These are phyloP conservation scores for Cyberlindnera amylophila DNA, from an alignment of 805 yeast genomes.

Conservation along the genomic window DNA sequence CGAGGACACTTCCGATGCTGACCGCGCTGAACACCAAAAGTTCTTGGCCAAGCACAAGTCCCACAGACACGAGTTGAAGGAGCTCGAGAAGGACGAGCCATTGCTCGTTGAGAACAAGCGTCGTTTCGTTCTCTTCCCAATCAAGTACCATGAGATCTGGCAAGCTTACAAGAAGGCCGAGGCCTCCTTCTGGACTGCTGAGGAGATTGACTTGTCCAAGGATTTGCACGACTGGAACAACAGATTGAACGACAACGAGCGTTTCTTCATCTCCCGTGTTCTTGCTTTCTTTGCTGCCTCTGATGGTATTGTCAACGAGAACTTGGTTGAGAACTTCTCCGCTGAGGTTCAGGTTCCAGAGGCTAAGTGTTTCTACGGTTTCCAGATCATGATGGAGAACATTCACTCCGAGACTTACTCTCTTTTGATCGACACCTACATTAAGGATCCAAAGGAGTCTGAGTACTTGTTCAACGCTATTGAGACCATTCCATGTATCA, in stretches of 20 bases:
- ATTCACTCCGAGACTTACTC: constrained; percentile 98
- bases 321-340: constrained; percentile 93
- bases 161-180: constrained; percentile 98
- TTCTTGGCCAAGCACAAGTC: constrained; percentile 60
- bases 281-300: constrained; percentile 98
- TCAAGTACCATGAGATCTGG: constrained; percentile 97
- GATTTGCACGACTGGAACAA: constrained; percentile 92
- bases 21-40: constrained; percentile 41
- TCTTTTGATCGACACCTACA: constrained; percentile 87
- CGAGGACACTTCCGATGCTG: constrained; percentile 23
- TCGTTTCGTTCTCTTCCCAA: constrained; percentile 92
- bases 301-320: constrained; percentile 97
- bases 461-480: constrained; percentile 91
- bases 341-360: constrained; percentile 97
- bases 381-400: constrained; percentile 99
- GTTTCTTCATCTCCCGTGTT: constrained; percentile 87
- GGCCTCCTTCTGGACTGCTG: constrained; percentile 99
- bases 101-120: constrained; percentile 76
- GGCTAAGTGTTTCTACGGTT: constrained; percentile 98
- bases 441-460: constrained; percentile 93
- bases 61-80: constrained; percentile 72
- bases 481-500: constrained; percentile 93
- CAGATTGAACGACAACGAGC: constrained; percentile 83
- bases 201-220: constrained; percentile 93
- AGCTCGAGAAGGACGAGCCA: constrained; percentile 84